Base-by-base conservation (phyloP, 306 rosid genomes). In the Alnus glutinosa region DNA sequence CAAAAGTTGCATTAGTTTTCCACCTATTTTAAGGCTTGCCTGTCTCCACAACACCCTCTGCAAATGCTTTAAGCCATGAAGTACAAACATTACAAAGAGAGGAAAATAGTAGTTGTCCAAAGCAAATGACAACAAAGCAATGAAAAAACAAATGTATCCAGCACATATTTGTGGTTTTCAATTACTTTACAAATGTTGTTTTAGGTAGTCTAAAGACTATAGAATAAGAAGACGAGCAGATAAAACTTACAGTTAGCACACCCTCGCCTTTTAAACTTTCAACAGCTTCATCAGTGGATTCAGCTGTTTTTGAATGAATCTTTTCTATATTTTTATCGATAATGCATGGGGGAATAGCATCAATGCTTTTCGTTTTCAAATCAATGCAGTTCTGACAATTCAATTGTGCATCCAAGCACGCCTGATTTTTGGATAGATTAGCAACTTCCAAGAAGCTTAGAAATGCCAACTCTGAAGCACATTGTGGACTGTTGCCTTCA, bases 41-140 rank as follows among this genome's bases (percentile, higher is more conserved):
- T 90, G 97, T 84, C 97, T 88, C 86, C 88, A 85, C 81, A 88
- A 80, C 54, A 88, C 88, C 77, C 77, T 92, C 89, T 92, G 97
- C 83, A 87, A 72, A 81, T 85, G 76, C 89, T 77, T 78, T 71
- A 76, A 82, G 82, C 82, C 78, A 77, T 19, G 63, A 14, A 83
- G 51, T 34, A 42, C 63, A 52, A 70, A 68, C 71, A 58, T 54
- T 71, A 75, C 69, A 81, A 42, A 42, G 51, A 84, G 63, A 15
- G 54, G 64, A 55, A 36, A 81, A 61, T 51, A 50, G 6, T 46
- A 50, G 4, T 37, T 70, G 48, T 42, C 28, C 71, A 10, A 46
- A 50, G 58, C 12, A 55, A 68, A 44, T 32, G 68, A 39, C 7
- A 59, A 61, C 23, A 15, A 80, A 42, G 66, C 15, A 13, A 73